These are phyloP conservation scores for Przewalskia tangutica DNA, from an alignment of 257 asterid species.

Conservation along the genomic window DNA sequence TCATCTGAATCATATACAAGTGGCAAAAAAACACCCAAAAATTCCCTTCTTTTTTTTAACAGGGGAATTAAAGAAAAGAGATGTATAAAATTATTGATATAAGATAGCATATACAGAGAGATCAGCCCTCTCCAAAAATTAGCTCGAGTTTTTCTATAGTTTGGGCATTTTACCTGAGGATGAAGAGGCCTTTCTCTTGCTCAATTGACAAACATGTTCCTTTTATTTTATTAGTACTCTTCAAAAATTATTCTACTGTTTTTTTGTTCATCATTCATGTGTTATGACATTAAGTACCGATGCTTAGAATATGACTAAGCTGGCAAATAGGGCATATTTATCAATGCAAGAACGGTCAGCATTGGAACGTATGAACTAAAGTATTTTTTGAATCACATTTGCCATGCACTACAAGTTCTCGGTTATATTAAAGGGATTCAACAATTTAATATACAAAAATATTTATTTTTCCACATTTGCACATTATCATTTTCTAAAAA, in stretches of 20 bases:
- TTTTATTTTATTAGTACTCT: background rate
- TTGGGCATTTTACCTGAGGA: slow-evolving; percentile 44
- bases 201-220: slow-evolving; percentile 5
- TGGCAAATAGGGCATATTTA: no score
- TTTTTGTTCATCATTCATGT: background rate
- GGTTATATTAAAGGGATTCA: no score
- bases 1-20: background rate
- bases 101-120: slow-evolving; percentile 25
- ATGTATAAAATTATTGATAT: slow-evolving; percentile 7
- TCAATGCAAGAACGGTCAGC: no score
- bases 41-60: slow-evolving; percentile 9
- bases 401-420: no score
- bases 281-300: background rate
- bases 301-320: background rate
- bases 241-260: background rate
- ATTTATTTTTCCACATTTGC: background rate
- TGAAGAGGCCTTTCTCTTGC: slow-evolving; percentile 39
- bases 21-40: no score
- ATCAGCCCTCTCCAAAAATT: slow-evolving; percentile 45
- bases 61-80: background rate
- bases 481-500: background rate
- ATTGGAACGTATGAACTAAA: background rate
- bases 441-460: background rate
- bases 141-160: slow-evolving; percentile 37
- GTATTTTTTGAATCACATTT: background rate